Percentiles rank a stretch among this genome's conserved stretches.
phyloP scores from a whole-genome alignment of 192 early-diverging fungal species.

The Phlyctochytrium arcticum region DNA sequence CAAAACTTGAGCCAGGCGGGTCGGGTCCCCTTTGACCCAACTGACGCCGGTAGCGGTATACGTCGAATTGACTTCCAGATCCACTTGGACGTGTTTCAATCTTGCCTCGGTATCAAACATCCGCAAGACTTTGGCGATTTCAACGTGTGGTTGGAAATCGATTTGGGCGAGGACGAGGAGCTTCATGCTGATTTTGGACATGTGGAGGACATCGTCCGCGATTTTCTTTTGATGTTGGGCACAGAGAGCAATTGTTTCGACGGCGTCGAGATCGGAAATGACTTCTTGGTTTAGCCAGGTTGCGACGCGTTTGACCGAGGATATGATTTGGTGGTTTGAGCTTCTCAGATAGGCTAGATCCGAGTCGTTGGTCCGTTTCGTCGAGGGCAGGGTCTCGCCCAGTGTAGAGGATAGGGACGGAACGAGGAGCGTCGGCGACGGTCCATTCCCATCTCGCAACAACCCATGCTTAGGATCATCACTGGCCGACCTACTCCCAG shows the following conservation, averaged over 20 bases:
- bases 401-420: not conserved
- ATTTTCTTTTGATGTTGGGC: slow-evolving; percentile 38
- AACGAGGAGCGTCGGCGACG: too few species aligned
- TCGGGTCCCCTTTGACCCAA: slow-evolving; percentile 42
- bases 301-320: not conserved
- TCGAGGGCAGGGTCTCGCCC: not conserved
- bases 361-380: not conserved
- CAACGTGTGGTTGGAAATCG: slow-evolving; percentile 22
- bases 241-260: slow-evolving; percentile 32
- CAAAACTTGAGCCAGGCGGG: slow-evolving; percentile 43
- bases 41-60: slow-evolving; percentile 34
- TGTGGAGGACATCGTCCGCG: slow-evolving; percentile 38
- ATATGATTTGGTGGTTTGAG: not conserved
- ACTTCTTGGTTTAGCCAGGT: not conserved
- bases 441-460: too few species aligned
- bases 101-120: slow-evolving; percentile 33
- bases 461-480: not conserved
- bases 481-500: too few species aligned
- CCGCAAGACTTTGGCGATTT: slow-evolving; percentile 19
- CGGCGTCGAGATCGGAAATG: slow-evolving; percentile 13
- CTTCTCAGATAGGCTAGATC: too few species aligned
- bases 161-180: slow-evolving; percentile 25
- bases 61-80: slow-evolving; percentile 35
- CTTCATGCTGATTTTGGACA: slow-evolving; percentile 38
- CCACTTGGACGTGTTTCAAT: slow-evolving; percentile 32